phyloP scores from a whole-genome alignment of 495 filamentous ascomycete species.

The Aspergillus steynii region DNA sequence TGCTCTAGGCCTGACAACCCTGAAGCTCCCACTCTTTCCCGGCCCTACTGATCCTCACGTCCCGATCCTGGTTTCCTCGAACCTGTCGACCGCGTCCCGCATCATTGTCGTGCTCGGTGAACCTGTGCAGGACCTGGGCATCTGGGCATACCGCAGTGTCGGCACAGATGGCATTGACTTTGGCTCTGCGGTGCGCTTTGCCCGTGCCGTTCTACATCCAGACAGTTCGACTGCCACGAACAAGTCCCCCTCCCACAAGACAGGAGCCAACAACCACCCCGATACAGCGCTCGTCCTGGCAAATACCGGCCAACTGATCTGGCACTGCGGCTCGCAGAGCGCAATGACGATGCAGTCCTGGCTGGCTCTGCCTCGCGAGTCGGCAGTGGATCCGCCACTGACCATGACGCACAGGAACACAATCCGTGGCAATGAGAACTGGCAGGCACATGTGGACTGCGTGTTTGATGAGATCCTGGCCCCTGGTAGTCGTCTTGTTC shows the following conservation, averaged over 20 bases:
- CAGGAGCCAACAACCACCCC: not conserved
- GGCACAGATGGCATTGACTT: conserved; percentile 60
- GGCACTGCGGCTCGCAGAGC: conserved; percentile 57
- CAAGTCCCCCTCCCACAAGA: not conserved
- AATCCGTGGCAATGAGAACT: conserved; percentile 53
- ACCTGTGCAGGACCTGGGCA: conserved; percentile 66
- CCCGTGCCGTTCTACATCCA: conserved; percentile 46
- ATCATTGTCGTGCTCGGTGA: conserved; percentile 78
- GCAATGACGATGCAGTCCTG: conserved; percentile 58
- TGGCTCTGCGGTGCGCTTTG: conserved; percentile 65
- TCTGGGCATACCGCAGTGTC: conserved; percentile 68
- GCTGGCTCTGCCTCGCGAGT: conserved; percentile 52
- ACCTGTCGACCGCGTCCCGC: conserved; percentile 58
- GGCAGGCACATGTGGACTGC: conserved; percentile 57
- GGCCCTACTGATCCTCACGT: conserved; percentile 54
- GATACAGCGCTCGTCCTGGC: conserved; percentile 59
- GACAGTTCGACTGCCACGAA: conserved; percentile 12
- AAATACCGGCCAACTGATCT: conserved; percentile 70
- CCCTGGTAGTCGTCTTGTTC: conserved; percentile 33
- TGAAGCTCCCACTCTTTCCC: conserved; percentile 59
- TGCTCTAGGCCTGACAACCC: conserved; percentile 51
- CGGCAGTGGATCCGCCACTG: conserved; percentile 48
- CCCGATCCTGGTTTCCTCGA: conserved; percentile 63
- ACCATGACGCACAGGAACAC: conserved; percentile 46
- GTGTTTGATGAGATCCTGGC: conserved; percentile 64